Base-by-base conservation (phyloP, 1,139 yeast genomes). In the Keqinozyma sinolaborantium region DNA sequence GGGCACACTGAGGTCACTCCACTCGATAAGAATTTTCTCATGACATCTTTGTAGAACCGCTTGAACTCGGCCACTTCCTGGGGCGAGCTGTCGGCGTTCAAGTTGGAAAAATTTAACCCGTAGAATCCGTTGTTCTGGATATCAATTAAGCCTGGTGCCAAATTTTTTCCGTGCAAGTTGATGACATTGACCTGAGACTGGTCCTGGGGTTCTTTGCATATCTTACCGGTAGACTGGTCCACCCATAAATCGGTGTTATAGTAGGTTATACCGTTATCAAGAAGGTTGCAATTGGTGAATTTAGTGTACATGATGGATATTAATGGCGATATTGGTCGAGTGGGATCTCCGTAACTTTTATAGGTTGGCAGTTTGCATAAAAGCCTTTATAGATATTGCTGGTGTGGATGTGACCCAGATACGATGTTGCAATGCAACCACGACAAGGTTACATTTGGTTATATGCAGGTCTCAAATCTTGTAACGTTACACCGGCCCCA, bases 1-100 rank as follows among this genome's bases (percentile, higher is more conserved):
- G 84, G 83, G 50, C 83, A 77, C 30, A 65, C 60, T 2, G 77
- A 58, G 6, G 84, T 78, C 19, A 75, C 81, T 11, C 84, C 84
- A 13, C 80, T 71, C 27, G 64, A 47, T 32, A 77, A 53, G 36
- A 73, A 65, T 41, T 70, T 65, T 29, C 61, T 51, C 77, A 73
- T 69, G 19, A 71, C 73, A 41, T 69, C 70, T 21, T 54, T 51
- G 42, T 71, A 73, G 37, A 56, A 53, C 12, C 45, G 44, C 30
- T 51, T 44, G 42, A 61, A 68, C 14, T 44, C 47, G 10, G 39
- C 45, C 16, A 65, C 42, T 13, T 72, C 73, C 26, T 56, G 48
- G 1, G 56, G 53, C 6, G 66, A 52, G 12, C 73, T 66, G 23
- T 49, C 48, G 30, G 50, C 53, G 42, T 51, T 56, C 35, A 64